Evolutionary conservation across 106 monocot species (phyloP).

Genomic region (Dioscorea zingiberensis): DNA sequence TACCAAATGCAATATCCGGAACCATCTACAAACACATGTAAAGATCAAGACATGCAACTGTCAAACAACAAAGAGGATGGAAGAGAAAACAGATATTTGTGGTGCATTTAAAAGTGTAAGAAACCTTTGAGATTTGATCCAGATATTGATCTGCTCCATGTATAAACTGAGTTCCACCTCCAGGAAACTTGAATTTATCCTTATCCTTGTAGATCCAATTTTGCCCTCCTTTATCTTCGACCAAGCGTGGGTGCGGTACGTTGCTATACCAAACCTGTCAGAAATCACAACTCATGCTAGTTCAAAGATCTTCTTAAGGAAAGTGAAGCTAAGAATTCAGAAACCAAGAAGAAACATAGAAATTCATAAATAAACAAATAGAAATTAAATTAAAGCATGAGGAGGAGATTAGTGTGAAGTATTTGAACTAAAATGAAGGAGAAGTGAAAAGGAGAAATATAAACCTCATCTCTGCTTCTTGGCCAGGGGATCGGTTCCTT

Average conservation of each 20-base stretch:
- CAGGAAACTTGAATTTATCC: slow-evolving; percentile 94
- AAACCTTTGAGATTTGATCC: slow-evolving; percentile 73
- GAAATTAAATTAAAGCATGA: not conserved
- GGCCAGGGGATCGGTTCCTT: slow-evolving; percentile 88
- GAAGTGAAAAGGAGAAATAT: not conserved
- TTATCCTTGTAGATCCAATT: slow-evolving; percentile 73
- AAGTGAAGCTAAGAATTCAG: too few relatives aligned
- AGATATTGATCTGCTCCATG: slow-evolving; percentile 83
- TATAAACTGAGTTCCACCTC: slow-evolving; percentile 89
- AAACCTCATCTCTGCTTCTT: slow-evolving; percentile 81
- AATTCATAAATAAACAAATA: too few relatives aligned
- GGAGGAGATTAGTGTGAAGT: not conserved
- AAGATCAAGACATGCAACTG: not conserved
- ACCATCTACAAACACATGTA: slow-evolving; percentile 59
- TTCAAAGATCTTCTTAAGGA: too few relatives aligned
- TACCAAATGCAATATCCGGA: slow-evolving; percentile 79
- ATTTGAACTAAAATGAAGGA: not conserved
- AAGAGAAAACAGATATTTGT: not conserved
- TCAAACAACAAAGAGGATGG: not conserved
- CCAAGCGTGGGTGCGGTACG: slow-evolving; percentile 77
- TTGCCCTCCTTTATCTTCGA: slow-evolving; percentile 89
- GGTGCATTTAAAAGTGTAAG: not conserved
- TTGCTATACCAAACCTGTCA: slow-evolving; percentile 90
- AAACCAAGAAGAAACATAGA: too few relatives aligned
- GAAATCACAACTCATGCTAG: not conserved